Conservation (phyloP, 1,139 yeast species). For the Yamadazyma triangularis region DNA sequence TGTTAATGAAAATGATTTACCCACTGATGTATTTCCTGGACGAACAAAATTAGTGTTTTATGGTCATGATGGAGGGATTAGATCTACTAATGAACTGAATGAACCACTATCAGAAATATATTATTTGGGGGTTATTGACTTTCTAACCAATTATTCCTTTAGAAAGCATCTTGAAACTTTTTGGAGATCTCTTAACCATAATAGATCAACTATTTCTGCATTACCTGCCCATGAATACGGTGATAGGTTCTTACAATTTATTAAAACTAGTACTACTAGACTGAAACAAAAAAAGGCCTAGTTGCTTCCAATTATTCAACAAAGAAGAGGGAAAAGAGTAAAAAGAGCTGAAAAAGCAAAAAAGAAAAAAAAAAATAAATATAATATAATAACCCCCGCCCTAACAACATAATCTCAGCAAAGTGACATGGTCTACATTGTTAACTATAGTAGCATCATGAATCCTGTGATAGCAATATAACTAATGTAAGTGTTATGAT, state of each 20-base stretch:
- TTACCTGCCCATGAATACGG: slow-evolving; percentile 91
- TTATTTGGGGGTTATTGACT: slow-evolving; percentile 91
- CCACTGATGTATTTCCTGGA: slow-evolving; percentile 44
- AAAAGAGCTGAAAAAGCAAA: background rate
- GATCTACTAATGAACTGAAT: slow-evolving; percentile 65
- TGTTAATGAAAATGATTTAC: slow-evolving; percentile 42
- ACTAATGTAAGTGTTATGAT: too few relatives aligned
- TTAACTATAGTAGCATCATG: too few relatives aligned
- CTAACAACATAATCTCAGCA: too few relatives aligned
- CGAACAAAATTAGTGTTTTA: slow-evolving; percentile 58
- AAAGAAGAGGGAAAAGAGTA: background rate
- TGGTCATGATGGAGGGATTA: slow-evolving; percentile 82
- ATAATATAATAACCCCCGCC: too few relatives aligned
- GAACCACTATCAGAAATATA: slow-evolving; percentile 69
- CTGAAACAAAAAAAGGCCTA: slow-evolving; percentile 6
- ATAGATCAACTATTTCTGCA: slow-evolving; percentile 73
- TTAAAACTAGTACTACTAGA: slow-evolving; percentile 34
- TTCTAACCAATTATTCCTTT: slow-evolving; percentile 79
- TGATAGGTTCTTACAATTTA: slow-evolving; percentile 72
- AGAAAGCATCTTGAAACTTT: slow-evolving; percentile 80
- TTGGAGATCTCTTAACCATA: slow-evolving; percentile 72
- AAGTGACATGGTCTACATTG: too few relatives aligned
- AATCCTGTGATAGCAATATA: too few relatives aligned
- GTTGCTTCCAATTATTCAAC: background rate
- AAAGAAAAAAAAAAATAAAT: slow-evolving; percentile 16